Conservation (phyloP, 2,329 filamentous ascomycete genomes). For the Ophiostoma sp. region DNA sequence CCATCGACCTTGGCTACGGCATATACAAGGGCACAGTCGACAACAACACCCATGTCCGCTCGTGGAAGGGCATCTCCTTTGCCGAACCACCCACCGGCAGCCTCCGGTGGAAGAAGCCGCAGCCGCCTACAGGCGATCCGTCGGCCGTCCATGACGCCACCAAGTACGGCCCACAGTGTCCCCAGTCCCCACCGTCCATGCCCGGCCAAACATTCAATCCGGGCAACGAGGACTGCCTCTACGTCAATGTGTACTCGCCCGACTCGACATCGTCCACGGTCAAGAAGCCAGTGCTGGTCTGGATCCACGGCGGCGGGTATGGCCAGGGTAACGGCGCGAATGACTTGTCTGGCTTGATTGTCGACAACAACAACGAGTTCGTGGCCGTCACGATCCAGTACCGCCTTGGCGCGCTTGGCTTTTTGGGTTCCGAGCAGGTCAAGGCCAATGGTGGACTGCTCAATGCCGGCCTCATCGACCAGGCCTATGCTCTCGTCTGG, state of each 20-base stretch:
- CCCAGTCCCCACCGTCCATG: conserved; percentile 1
- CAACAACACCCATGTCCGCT: neutral
- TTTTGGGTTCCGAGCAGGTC: conserved; percentile 23
- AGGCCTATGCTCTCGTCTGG: conserved; percentile 48
- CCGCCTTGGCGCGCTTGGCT: conserved; percentile 28
- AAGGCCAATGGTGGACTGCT: conserved; percentile 30
- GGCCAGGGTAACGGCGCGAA: conserved; percentile 27
- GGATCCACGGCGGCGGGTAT: conserved; percentile 39
- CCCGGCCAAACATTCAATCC: neutral
- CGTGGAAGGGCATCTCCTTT: conserved; percentile 18
- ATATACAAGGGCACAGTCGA: conserved; percentile 15
- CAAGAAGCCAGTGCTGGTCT: conserved; percentile 50
- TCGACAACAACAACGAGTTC: conserved; percentile 28
- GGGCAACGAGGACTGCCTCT: conserved; percentile 39
- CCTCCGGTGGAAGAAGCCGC: conserved; percentile 17
- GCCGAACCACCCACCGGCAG: conserved; percentile 13
- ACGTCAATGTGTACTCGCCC: conserved; percentile 43
- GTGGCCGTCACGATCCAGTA: conserved; percentile 31
- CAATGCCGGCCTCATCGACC: conserved; percentile 52
- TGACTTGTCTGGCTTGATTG: conserved; percentile 28
- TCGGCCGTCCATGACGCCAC: neutral
- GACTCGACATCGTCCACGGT: conserved; percentile 30
- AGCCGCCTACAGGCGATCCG: neutral
- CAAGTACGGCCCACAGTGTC: conserved; percentile 10
- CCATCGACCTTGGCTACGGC: conserved; percentile 19